Conservation (phyloP, 352 stramenopile species). For the Plasmopara muralis region DNA sequence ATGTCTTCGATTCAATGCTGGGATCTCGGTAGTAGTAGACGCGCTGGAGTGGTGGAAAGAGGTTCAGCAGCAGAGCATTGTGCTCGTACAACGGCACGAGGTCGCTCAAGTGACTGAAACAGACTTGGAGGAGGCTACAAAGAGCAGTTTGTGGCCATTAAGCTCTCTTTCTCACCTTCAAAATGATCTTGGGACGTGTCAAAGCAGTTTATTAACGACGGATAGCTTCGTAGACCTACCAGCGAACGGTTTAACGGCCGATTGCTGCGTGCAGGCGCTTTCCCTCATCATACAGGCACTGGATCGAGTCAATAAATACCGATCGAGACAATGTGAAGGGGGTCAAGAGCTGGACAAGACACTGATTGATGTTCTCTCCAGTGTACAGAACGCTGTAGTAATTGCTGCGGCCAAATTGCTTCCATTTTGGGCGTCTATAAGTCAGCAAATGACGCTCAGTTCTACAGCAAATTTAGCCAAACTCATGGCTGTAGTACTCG, state of each 20-base stretch:
- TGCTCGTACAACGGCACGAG: constrained; percentile 10
- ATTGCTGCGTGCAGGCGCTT: constrained; percentile 19
- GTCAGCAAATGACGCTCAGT: constrained; percentile 9
- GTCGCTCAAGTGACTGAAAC: neutral
- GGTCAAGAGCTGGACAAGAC: constrained; percentile 1
- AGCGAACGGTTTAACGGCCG: constrained; percentile 2
- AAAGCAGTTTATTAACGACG: neutral
- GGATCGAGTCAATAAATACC: constrained; percentile 11
- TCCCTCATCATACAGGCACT: constrained; percentile 18
- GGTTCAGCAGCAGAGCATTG: constrained; percentile 27
- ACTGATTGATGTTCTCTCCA: constrained; percentile 5
- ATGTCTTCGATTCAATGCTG: constrained; percentile 26
- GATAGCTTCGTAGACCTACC: constrained; percentile 19
- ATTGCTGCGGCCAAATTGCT: constrained; percentile 26
- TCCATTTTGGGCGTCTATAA: constrained; percentile 21
- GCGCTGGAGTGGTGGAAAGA: constrained; percentile 38
- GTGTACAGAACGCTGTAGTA: constrained; percentile 26
- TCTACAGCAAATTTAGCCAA: constrained; percentile 10
- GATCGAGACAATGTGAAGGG: constrained; percentile 4
- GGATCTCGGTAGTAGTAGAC: constrained; percentile 29
- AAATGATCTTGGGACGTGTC: neutral
- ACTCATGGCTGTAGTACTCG: constrained; percentile 21
- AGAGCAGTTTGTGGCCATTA: constrained; percentile 13
- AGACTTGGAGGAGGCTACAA: neutral
- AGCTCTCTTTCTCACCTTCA: constrained; percentile 2